Percentiles rank a stretch among this genome's conserved stretches.
Conservation (phyloP, 768 basidiomycete species). For the Trametes maxima region DNA sequence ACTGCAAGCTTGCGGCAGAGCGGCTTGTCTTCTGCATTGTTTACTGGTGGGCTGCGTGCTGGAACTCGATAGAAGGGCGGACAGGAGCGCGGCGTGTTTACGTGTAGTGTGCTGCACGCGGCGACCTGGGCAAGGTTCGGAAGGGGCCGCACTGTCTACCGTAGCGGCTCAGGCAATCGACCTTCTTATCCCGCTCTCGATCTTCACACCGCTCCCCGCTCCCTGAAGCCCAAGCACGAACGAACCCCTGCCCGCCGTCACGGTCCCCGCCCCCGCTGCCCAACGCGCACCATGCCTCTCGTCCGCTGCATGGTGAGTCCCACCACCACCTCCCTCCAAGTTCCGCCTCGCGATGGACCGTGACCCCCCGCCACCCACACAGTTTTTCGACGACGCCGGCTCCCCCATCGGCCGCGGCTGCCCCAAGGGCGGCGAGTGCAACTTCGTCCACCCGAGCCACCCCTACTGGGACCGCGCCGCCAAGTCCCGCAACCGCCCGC, state of each 20-base stretch:
- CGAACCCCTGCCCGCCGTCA: background rate
- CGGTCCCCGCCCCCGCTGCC: constrained; percentile 9
- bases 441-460: constrained; percentile 38
- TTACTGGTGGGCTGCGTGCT: too few relatives aligned
- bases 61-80: too few relatives aligned
- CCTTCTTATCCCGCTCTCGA: too few relatives aligned
- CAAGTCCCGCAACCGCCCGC: background rate
- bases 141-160: too few relatives aligned
- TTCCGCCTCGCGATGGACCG: constrained; percentile 13
- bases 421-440: constrained; percentile 27
- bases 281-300: constrained; percentile 19
- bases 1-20: too few relatives aligned
- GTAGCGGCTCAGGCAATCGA: too few relatives aligned
- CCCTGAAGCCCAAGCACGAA: too few relatives aligned
- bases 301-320: constrained; percentile 22
- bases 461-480: constrained; percentile 36
- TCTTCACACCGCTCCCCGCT: too few relatives aligned
- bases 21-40: too few relatives aligned
- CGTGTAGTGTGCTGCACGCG: too few relatives aligned
- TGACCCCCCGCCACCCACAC: background rate
- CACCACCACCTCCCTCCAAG: constrained; percentile 10
- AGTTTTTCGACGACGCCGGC: constrained; percentile 35
- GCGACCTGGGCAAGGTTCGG: too few relatives aligned
- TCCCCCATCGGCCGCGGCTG: constrained; percentile 34
- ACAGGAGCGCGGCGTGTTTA: too few relatives aligned